Conservation (phyloP, 2,329 filamentous ascomycete species). For the Paraphaeosphaeria minitans region DNA sequence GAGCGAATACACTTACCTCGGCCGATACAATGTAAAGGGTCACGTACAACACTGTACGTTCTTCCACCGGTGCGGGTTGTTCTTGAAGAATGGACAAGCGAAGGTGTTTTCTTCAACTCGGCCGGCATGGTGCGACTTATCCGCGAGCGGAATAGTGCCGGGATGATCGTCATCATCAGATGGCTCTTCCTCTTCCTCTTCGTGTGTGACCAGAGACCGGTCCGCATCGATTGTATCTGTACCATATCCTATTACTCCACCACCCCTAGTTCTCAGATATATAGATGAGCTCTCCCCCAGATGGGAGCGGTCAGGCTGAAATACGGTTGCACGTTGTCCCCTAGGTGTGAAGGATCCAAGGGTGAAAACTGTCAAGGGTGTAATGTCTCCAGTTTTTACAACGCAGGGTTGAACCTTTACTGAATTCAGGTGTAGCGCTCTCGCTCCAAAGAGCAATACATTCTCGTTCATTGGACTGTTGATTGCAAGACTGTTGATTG, state of each 20-base stretch:
- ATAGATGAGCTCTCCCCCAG: neutral
- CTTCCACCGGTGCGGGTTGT: constrained; percentile 9
- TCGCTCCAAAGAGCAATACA: no score
- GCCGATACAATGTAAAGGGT: neutral
- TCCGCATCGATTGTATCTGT: neutral
- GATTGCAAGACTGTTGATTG: no score
- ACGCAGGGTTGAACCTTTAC: no score
- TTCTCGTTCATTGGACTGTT: neutral
- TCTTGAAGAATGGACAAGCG: constrained; percentile 13
- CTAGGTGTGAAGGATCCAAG: no score
- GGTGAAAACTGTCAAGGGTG: no score
- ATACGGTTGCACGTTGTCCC: no score
- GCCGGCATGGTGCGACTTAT: neutral
- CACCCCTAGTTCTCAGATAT: neutral
- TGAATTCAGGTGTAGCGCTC: no score
- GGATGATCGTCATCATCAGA: neutral
- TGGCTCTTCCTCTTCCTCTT: neutral
- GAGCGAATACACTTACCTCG: neutral
- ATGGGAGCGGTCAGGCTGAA: no score
- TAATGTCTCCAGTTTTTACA: no score
- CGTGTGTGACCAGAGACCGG: neutral
- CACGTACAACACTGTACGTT: neutral
- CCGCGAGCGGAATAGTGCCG: neutral
- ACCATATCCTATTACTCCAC: neutral
- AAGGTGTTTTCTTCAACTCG: neutral